These are phyloP conservation scores for Arthrobotrys entomopaga DNA, from an alignment of 2,329 filamentous ascomycete species.

Conservation along the genomic window DNA sequence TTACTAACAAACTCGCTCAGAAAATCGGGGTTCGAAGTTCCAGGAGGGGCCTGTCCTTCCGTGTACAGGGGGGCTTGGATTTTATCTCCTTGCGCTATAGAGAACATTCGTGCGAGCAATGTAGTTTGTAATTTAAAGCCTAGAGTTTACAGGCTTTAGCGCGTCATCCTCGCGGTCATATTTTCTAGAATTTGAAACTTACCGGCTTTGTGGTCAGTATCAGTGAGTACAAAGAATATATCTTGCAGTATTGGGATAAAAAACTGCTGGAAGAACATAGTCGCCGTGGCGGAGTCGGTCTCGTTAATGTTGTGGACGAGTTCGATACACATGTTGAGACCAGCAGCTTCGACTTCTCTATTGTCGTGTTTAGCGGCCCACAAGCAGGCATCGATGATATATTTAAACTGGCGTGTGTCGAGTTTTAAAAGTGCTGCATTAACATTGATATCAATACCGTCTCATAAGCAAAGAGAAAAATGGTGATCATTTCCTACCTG, in stretches of 20 bases:
- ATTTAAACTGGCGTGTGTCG: conserved; percentile 97
- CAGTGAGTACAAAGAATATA: conserved; percentile 96
- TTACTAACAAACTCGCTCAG: conserved; percentile 85
- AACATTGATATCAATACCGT: background rate
- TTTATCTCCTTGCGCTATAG: conserved; percentile 89
- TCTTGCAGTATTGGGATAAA: conserved; percentile 96
- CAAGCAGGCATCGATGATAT: conserved; percentile 98
- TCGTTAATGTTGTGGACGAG: conserved; percentile 97
- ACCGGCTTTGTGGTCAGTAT: conserved; percentile 92
- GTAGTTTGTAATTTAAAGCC: conserved; percentile 97
- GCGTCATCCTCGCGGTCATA: background rate
- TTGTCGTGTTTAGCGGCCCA: conserved; percentile 99
- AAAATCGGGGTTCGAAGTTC: conserved; percentile 91
- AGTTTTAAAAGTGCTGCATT: conserved; percentile 82
- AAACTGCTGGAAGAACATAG: conserved; percentile 97
- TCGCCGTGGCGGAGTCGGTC: conserved; percentile 83
- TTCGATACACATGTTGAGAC: conserved; percentile 97
- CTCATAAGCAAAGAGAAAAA: too few species aligned
- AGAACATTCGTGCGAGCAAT: conserved; percentile 93
- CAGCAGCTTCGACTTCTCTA: conserved; percentile 93
- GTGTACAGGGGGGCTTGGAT: conserved; percentile 92
- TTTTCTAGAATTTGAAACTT: background rate
- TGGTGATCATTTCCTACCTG: conserved; percentile 65
- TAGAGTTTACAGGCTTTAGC: conserved; percentile 55
- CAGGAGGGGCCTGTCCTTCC: conserved; percentile 80